Conservation (phyloP, 1,139 yeast genomes). For the Debaryomyces psychrophilus region DNA sequence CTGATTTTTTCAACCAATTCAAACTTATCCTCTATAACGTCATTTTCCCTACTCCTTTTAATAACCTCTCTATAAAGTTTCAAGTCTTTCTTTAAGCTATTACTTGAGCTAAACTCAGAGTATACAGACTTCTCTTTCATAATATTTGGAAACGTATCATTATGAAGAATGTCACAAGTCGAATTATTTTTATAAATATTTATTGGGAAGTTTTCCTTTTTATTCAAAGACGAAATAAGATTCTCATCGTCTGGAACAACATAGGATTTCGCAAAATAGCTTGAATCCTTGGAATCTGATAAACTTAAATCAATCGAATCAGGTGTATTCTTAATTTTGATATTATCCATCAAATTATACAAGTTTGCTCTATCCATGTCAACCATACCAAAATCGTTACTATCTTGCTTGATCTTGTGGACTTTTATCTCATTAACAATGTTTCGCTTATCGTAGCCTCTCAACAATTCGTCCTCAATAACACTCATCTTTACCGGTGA, state of each 20-base stretch:
- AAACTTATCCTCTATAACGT: constrained; percentile 65
- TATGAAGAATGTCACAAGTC: constrained; percentile 25
- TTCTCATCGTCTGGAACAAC: constrained; percentile 15
- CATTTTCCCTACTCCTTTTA: constrained; percentile 35
- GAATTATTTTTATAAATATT: constrained; percentile 23
- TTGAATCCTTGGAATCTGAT: constrained; percentile 8
- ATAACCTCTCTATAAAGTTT: constrained; percentile 52
- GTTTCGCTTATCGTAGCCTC: constrained; percentile 33
- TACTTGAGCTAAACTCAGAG: constrained; percentile 44
- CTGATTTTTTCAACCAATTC: constrained; percentile 64
- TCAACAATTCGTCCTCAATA: constrained; percentile 34
- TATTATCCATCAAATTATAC: constrained; percentile 1
- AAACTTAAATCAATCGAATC: constrained; percentile 15
- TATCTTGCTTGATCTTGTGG: constrained; percentile 12
- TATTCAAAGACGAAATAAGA: not conserved
- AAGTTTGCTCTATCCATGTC: constrained; percentile 4
- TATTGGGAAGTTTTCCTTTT: constrained; percentile 17
- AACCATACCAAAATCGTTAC: constrained; percentile 2
- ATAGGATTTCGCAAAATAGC: constrained; percentile 22
- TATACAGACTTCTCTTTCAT: constrained; percentile 20
- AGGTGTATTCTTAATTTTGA: constrained; percentile 1
- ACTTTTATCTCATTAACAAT: constrained; percentile 38
- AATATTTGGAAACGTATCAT: constrained; percentile 40
- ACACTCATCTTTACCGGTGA: constrained; percentile 32
- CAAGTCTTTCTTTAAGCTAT: constrained; percentile 45